Evolutionary conservation across 768 basidiomycete species (phyloP).

Genomic region (Sarcodon aspratus): DNA sequence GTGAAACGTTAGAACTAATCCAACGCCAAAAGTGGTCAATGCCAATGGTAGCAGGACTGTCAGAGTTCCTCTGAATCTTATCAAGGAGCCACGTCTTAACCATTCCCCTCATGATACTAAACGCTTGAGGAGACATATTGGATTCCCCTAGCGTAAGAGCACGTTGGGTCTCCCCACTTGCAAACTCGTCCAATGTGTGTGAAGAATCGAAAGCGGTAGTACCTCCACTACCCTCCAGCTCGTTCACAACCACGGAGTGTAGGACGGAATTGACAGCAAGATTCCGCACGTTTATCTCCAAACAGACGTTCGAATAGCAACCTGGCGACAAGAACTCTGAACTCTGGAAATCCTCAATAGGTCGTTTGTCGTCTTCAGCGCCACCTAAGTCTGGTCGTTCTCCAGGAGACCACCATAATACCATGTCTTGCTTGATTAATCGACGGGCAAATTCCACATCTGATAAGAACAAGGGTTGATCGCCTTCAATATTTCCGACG

Average conservation of each 20-base stretch:
- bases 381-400: slow-evolving; percentile 90
- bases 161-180: slow-evolving; percentile 50
- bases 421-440: slow-evolving; percentile 75
- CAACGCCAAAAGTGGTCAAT: slow-evolving; percentile 98
- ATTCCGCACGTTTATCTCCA: slow-evolving; percentile 84
- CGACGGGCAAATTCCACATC: slow-evolving; percentile 89
- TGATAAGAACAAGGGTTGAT: slow-evolving; percentile 77
- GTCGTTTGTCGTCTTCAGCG: slow-evolving; percentile 74
- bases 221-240: slow-evolving; percentile 92
- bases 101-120: slow-evolving; percentile 76
- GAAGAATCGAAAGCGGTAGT: slow-evolving; percentile 92
- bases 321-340: slow-evolving; percentile 82
- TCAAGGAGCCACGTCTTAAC: slow-evolving; percentile 88
- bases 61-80: slow-evolving; percentile 57
- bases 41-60: slow-evolving; percentile 54
- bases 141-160: slow-evolving; percentile 84
- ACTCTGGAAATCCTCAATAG: slow-evolving; percentile 65
- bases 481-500: slow-evolving; percentile 84
- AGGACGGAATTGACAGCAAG: slow-evolving; percentile 90
- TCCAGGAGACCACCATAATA: slow-evolving; percentile 94
- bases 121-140: slow-evolving; percentile 77
- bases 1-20: slow-evolving; percentile 77
- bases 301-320: slow-evolving; percentile 85
- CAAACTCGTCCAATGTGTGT: slow-evolving; percentile 84
- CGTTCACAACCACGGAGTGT: slow-evolving; percentile 92